phyloP scores from a whole-genome alignment of 306 rosid species.

The Pyrus betulifolia region DNA sequence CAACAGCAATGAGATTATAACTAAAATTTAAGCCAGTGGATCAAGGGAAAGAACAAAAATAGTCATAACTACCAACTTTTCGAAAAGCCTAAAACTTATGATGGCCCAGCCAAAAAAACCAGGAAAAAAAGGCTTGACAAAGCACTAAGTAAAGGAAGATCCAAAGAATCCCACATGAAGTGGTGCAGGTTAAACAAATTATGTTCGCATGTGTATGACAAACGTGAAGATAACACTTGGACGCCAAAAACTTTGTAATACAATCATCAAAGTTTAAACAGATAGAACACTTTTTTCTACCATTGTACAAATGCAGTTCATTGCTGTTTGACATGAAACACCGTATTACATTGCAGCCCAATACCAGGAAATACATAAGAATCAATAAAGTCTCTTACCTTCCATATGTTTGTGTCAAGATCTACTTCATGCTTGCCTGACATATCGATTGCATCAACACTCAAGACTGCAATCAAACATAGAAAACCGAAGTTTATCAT shows the following conservation, averaged over 20 bases:
- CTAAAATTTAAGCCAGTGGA: not conserved
- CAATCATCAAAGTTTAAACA: not conserved
- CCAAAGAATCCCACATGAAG: not conserved
- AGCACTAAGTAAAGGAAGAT: not conserved
- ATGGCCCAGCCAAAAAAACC: not conserved
- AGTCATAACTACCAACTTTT: not conserved
- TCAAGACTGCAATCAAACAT: slow-evolving; percentile 51
- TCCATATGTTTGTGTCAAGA: slow-evolving; percentile 95
- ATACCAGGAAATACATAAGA: not conserved
- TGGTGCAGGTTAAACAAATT: not conserved
- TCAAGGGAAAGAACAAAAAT: not conserved
- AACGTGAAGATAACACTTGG: not conserved
- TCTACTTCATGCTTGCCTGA: slow-evolving; percentile 99
- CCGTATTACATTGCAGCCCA: too few species aligned
- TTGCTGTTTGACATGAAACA: not conserved
- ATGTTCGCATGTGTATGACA: not conserved
- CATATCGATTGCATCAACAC: slow-evolving; percentile 96
- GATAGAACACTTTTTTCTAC: not conserved
- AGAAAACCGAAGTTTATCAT: not conserved
- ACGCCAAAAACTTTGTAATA: not conserved
- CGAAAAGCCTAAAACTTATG: not conserved
- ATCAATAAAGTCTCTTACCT: slow-evolving; percentile 40
- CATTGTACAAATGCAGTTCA: not conserved
- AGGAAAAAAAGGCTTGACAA: not conserved
- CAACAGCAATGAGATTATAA: not conserved